phyloP scores from a whole-genome alignment of 78 protist species.

The Dictyostelium citrinum region DNA sequence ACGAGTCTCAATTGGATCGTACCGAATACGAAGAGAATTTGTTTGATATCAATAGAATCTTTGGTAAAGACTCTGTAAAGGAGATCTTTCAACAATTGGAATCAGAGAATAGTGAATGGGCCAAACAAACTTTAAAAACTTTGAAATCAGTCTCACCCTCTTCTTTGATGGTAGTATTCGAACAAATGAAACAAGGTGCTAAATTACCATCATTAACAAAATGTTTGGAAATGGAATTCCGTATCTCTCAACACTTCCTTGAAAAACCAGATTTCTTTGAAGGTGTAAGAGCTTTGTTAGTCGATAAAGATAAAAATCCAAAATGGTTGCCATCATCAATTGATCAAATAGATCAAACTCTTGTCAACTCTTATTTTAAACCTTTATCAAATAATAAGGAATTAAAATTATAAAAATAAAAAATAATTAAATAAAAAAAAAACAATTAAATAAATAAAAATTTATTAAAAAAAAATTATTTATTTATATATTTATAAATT shows the following conservation, averaged over 20 bases:
- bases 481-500: neutral
- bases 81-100: slow-evolving; percentile 18
- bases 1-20: neutral
- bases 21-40: neutral
- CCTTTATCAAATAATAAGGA: slow-evolving; percentile 24
- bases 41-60: neutral
- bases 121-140: slow-evolving; percentile 17
- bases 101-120: slow-evolving; percentile 16
- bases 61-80: slow-evolving; percentile 32
- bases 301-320: slow-evolving; percentile 84
- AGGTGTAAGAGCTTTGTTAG: slow-evolving; percentile 80
- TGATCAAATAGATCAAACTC: slow-evolving; percentile 13
- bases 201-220: slow-evolving; percentile 8
- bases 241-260: slow-evolving; percentile 59
- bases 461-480: too few species aligned
- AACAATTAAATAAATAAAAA: neutral
- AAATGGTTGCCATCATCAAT: slow-evolving; percentile 68
- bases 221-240: slow-evolving; percentile 66
- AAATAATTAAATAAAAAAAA: neutral
- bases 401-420: neutral
- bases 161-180: slow-evolving; percentile 54
- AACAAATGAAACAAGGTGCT: slow-evolving; percentile 47
- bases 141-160: slow-evolving; percentile 49
- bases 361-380: slow-evolving; percentile 55
- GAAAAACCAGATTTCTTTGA: slow-evolving; percentile 58